Evolutionary conservation across 176 grass and related monocot species (phyloP).

Genomic region (Lolium multiflorum): DNA sequence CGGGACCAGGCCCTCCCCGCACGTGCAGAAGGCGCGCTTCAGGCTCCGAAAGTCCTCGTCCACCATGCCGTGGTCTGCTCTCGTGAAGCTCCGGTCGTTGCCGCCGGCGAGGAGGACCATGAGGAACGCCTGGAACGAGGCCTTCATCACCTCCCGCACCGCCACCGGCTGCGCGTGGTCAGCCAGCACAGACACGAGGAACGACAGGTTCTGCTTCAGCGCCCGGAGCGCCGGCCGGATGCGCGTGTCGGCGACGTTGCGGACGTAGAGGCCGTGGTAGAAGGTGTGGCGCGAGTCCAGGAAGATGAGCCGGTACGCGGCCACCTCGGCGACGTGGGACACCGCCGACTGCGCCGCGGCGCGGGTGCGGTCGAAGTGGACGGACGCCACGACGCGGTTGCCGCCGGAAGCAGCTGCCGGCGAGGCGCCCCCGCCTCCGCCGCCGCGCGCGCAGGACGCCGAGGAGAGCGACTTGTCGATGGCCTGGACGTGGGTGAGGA

Average conservation of each 20-base stretch:
- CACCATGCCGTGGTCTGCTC: conserved; percentile 59
- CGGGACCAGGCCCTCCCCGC: conserved; percentile 64
- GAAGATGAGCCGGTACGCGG: conserved; percentile 75
- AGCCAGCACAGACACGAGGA: conserved; percentile 61
- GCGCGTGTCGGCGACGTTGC: conserved; percentile 53
- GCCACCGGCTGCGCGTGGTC: conserved; percentile 72
- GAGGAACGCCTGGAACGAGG: conserved; percentile 68
- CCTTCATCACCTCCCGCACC: conserved; percentile 71
- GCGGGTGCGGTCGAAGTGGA: conserved; percentile 54
- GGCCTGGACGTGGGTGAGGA: conserved; percentile 64
- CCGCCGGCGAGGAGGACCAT: conserved; percentile 82
- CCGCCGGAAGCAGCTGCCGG: conserved; percentile 21
- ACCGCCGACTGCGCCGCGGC: conserved; percentile 63
- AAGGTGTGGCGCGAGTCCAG: conserved; percentile 66
- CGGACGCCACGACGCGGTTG: conserved; percentile 28
- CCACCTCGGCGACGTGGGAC: conserved; percentile 69
- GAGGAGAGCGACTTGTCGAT: conserved; percentile 63
- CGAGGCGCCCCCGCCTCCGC: background rate
- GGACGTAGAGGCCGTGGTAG: conserved; percentile 62
- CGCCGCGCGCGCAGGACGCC: conserved; percentile 11
- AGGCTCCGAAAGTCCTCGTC: conserved; percentile 81
- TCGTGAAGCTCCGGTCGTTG: conserved; percentile 63
- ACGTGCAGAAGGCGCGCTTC: conserved; percentile 76
- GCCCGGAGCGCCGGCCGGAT: conserved; percentile 63
- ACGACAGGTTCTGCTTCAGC: conserved; percentile 78